Percentiles rank a stretch among this genome's conserved stretches.
These are phyloP conservation scores for Claviceps pazoutovae DNA, from an alignment of 2,329 filamentous ascomycete genomes.

Conservation along the genomic window DNA sequence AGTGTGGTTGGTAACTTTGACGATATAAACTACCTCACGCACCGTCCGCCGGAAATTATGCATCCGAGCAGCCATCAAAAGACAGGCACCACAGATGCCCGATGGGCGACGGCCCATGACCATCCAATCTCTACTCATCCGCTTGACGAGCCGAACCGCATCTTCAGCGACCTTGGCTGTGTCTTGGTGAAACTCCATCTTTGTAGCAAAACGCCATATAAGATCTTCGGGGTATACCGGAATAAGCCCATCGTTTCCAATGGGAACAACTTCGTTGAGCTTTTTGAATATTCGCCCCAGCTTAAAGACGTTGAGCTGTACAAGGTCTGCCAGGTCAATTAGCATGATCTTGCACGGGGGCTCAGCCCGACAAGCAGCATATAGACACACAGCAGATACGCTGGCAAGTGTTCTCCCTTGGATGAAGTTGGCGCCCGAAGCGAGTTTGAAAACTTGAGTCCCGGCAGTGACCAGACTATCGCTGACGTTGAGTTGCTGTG, in stretches of 20 bases:
- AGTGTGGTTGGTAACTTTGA: conserved; percentile 89
- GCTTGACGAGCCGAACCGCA: conserved; percentile 71
- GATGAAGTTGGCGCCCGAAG: conserved; percentile 61
- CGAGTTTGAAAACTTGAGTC: conserved; percentile 62
- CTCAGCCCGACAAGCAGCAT: conserved; percentile 71
- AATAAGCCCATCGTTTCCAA: conserved; percentile 49
- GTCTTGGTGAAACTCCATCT: conserved; percentile 76
- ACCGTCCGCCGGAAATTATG: conserved; percentile 93
- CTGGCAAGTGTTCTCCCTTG: conserved; percentile 75
- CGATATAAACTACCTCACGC: conserved; percentile 91
- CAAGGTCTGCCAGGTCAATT: conserved; percentile 84
- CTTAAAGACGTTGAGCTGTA: conserved; percentile 77
- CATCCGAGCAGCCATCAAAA: conserved; percentile 92
- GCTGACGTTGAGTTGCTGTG: conserved; percentile 43
- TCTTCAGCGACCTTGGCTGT: conserved; percentile 78
- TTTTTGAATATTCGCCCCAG: conserved; percentile 83
- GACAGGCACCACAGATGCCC: conserved; percentile 83
- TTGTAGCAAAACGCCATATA: conserved; percentile 79
- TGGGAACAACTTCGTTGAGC: conserved; percentile 56
- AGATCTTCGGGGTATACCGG: conserved; percentile 78
- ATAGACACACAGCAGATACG: conserved; percentile 82
- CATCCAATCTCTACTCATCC: conserved; percentile 98
- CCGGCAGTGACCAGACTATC: conserved; percentile 51
- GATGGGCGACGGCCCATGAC: conserved; percentile 84
- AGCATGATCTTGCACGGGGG: conserved; percentile 77